Base-by-base conservation (phyloP, 2,329 filamentous ascomycete species). In the Chaetomiaceae sp. region DNA sequence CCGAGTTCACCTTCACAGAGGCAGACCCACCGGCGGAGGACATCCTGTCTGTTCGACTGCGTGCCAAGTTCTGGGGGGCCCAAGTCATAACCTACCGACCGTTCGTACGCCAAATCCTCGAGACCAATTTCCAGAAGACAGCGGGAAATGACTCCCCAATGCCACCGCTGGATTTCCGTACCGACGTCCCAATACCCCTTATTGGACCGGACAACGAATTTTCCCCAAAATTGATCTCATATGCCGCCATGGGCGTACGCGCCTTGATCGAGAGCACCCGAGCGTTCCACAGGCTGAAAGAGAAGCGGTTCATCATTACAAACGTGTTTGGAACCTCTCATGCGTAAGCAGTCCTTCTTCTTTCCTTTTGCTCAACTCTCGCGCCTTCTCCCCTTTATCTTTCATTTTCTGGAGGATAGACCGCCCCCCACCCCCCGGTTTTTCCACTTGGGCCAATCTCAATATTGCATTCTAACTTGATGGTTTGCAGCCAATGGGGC, bases 271-370 rank as follows among this genome's bases (percentile, higher is more conserved):
- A 86, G 63, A 96, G 92, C 66, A 97, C 92, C 0, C 79, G 82
- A 48, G 89, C 90, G 1, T 95, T 97, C 64, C 76, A 86, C 56
- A 74, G 75, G 2, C 75, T 87, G 21, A 73, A 79, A 14, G 69
- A 72, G n/a, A 69, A 79, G 55, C 81, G 89, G 25, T 81, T 87
- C 8, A 85, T 96, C 45, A 84, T 97, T 49, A 97, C 92, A n/a
- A 97, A 96, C 62, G 85, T 96, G 20, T 95, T 96, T 69, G 91
- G 92, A 46, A 97, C 92, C 16, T 87, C 90, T 55, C 92, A 96
- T 75, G 91, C 92, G 88, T 95, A 87, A 81, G 89, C 10, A 45
- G 5, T 20, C 16, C n/a, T n/a, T n/a, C n/a, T n/a, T n/a, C n/a
- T n/a, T n/a, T n/a, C n/a, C n/a, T n/a, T n/a, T n/a, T n/a, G n/a